Evolutionary conservation across 306 rosid genomes (phyloP).

Genomic region (Castanopsis chinensis): DNA sequence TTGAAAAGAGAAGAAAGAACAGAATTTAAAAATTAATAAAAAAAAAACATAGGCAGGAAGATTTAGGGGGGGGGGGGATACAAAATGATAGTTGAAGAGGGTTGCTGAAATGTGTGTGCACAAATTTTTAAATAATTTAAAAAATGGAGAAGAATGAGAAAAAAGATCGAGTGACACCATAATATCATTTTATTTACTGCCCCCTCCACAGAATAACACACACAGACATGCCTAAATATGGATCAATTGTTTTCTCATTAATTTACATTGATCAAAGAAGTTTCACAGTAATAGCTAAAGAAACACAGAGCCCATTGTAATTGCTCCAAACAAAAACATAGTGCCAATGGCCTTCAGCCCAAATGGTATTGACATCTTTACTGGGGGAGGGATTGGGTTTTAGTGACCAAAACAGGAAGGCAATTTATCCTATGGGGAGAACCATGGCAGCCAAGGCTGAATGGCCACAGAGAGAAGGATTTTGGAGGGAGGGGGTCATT

Average conservation of each 20-base stretch:
- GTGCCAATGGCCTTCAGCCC: neutral
- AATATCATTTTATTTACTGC: too few species aligned
- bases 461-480: neutral
- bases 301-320: neutral
- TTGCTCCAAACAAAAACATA: neutral
- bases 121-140: too few species aligned
- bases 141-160: too few species aligned
- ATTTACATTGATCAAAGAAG: neutral
- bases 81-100: neutral
- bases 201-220: neutral
- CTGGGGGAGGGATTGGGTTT: too few species aligned
- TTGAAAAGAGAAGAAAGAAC: too few species aligned
- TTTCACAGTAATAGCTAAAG: neutral
- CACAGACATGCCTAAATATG: neutral
- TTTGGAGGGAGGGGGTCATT: too few species aligned
- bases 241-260: neutral
- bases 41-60: too few species aligned
- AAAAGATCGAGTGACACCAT: too few species aligned
- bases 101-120: neutral
- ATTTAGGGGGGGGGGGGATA: too few species aligned
- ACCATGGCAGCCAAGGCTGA: neutral
- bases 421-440: neutral
- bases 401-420: too few species aligned
- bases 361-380: too few species aligned
- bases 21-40: too few species aligned